These are phyloP conservation scores for Lyophyllum decastes DNA, from an alignment of 768 basidiomycete genomes.

Conservation along the genomic window DNA sequence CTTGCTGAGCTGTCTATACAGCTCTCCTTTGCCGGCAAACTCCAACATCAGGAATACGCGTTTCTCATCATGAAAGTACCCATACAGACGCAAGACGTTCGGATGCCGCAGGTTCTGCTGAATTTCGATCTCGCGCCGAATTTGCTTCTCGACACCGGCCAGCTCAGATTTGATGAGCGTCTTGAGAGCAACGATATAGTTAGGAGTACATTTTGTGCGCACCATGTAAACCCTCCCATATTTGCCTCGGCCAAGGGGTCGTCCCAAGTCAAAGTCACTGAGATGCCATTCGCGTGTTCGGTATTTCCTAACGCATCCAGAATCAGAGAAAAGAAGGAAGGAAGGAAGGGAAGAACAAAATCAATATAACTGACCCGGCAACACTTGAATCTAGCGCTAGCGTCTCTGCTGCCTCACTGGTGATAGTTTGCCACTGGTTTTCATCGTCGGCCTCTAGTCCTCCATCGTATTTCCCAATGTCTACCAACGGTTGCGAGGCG, in stretches of 20 bases:
- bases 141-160: conserved; percentile 94
- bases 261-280: conserved; percentile 88
- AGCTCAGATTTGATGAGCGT: conserved; percentile 97
- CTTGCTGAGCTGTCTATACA: conserved; percentile 93
- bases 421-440: conserved; percentile 67
- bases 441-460: conserved; percentile 88
- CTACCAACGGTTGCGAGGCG: conserved; percentile 40
- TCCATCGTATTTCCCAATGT: conserved; percentile 92
- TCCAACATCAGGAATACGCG: conserved; percentile 98
- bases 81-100: conserved; percentile 90
- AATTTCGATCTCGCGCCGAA: conserved; percentile 96
- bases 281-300: conserved; percentile 88
- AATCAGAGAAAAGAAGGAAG: not conserved
- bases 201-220: conserved; percentile 82
- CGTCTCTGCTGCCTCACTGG: conserved; percentile 76
- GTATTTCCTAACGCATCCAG: conserved; percentile 41
- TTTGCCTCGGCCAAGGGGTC: conserved; percentile 96
- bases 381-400: conserved; percentile 85
- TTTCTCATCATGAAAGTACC: conserved; percentile 97
- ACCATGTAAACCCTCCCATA: conserved; percentile 99
- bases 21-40: conserved; percentile 94
- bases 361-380: conserved; percentile 43
- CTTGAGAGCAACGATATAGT: conserved; percentile 95
- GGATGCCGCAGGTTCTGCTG: conserved; percentile 96
- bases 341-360: not conserved